Conservation (phyloP, 768 basidiomycete species). For the Leccinum olivaceopallidum region DNA sequence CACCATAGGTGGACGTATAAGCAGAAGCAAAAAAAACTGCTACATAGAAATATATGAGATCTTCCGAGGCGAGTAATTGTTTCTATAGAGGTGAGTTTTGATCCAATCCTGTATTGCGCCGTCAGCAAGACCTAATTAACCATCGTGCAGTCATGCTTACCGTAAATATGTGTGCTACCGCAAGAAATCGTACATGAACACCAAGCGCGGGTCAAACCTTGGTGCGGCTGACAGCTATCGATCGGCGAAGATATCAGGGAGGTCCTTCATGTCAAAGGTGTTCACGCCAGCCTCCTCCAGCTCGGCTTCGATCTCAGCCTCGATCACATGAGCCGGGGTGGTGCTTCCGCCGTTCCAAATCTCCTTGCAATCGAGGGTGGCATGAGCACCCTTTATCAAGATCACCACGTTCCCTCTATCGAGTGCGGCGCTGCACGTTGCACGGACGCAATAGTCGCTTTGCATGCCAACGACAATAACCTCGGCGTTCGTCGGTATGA, state of each 20-base stretch:
- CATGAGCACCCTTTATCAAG: conserved; percentile 63
- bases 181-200: neutral
- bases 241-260: conserved; percentile 57
- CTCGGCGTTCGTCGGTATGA: conserved; percentile 56
- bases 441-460: conserved; percentile 60
- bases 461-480: conserved; percentile 67
- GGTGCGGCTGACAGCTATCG: conserved; percentile 37
- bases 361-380: conserved; percentile 66
- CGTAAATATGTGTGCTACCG: conserved; percentile 2
- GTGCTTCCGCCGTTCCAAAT: conserved; percentile 56
- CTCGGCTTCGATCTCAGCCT: conserved; percentile 63
- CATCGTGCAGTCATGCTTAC: conserved; percentile 10
- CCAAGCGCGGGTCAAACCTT: neutral
- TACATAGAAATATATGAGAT: neutral
- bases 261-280: conserved; percentile 66
- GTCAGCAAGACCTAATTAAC: neutral
- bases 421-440: conserved; percentile 62
- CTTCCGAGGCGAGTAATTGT: neutral
- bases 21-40: neutral
- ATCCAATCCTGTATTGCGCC: neutral
- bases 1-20: neutral
- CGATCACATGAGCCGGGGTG: conserved; percentile 52
- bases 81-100: neutral
- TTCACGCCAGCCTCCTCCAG: conserved; percentile 68
- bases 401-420: conserved; percentile 66